Evolutionary conservation across 164 flowering plant genomes (phyloP), one percentile per base, ranked within the genome.

Genomic region (Tetrastigma voinierianum): DNA sequence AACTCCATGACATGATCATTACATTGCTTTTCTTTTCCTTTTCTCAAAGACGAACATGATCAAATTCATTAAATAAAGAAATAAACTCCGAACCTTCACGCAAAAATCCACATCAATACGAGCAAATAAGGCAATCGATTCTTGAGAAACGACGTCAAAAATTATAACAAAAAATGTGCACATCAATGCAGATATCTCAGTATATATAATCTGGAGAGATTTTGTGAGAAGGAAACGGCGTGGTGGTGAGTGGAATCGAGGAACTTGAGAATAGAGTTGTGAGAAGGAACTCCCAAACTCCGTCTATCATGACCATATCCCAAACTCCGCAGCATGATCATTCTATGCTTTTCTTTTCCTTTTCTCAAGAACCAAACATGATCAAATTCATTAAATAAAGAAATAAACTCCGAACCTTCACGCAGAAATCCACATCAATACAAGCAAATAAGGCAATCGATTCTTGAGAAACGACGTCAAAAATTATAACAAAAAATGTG

Each of bases 401-500:
- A 45, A 58, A 57, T 25, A 18, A 66, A 25, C 51, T 46, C 2
- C 67, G 23, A 24, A 67, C 66, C 77, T 72, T 69, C 54, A 55
- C 44, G 9, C 15, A 51, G 49, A 63, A 57, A 52, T 46, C 59
- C 49, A 54, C 71, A 70, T 65, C 68, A 62, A 52, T 23, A 59
- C 46, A 18, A 59, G 53, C 14, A 21, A 64, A 65, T 10, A 48
- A 64, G 19, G 9, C 44, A 64, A 63, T 20, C 25, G 23, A 62
- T 13, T 13, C 45, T 19, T 17, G 65, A 70, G 46, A 63, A n/a
- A 21, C 14, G 44, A 16, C 24, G 14, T 14, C 25, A 63, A 14
- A 62, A 62, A 49, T 1, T 21, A 61, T 32, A 7, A 25, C 1
- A 16, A 53, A 51, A 49, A 62, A 1, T 7, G 18, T 11, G 12